phyloP scores from a whole-genome alignment of 345 rosid species.

The Zanthoxylum bungeanum region DNA sequence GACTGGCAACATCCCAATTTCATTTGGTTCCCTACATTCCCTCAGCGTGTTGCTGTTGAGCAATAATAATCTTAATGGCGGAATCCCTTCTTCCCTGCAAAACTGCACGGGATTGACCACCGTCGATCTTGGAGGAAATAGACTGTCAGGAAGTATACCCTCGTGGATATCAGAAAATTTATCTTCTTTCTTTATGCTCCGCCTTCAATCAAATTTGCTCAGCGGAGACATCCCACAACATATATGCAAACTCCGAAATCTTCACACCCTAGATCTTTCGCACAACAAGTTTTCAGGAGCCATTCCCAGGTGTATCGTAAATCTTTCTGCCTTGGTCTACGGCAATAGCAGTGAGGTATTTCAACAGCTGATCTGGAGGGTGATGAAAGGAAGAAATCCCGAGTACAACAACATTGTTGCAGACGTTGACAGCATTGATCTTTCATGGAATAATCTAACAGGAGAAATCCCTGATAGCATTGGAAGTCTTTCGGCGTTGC shows the following conservation, averaged over 20 bases:
- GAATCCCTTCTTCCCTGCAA: constrained; percentile 43
- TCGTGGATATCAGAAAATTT: constrained; percentile 30
- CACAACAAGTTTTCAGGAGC: constrained; percentile 40
- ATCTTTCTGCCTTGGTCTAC: constrained; percentile 34
- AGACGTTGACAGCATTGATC: constrained; percentile 27
- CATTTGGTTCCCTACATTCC: constrained; percentile 37
- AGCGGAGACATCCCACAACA: constrained; percentile 30
- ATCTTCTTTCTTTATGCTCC: constrained; percentile 36
- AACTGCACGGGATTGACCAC: constrained; percentile 44
- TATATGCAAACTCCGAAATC: constrained; percentile 33
- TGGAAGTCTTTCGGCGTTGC: constrained; percentile 23
- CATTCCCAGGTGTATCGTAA: constrained; percentile 41
- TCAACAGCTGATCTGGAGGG: constrained; percentile 27
- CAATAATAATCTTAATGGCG: constrained; percentile 41
- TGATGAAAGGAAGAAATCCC: constrained; percentile 33
- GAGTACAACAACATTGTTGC: constrained; percentile 15
- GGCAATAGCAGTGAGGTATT: constrained; percentile 28
- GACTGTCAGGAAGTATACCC: constrained; percentile 40
- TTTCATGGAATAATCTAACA: constrained; percentile 37
- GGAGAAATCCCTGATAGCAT: constrained; percentile 38
- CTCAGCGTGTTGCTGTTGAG: constrained; percentile 41
- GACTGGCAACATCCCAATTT: constrained; percentile 41
- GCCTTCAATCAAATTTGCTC: constrained; percentile 34
- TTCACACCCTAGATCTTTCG: constrained; percentile 49
- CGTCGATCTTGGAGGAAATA: constrained; percentile 52